phyloP scores from a whole-genome alignment of 345 rosid genomes.

The Citropsis articulata region DNA sequence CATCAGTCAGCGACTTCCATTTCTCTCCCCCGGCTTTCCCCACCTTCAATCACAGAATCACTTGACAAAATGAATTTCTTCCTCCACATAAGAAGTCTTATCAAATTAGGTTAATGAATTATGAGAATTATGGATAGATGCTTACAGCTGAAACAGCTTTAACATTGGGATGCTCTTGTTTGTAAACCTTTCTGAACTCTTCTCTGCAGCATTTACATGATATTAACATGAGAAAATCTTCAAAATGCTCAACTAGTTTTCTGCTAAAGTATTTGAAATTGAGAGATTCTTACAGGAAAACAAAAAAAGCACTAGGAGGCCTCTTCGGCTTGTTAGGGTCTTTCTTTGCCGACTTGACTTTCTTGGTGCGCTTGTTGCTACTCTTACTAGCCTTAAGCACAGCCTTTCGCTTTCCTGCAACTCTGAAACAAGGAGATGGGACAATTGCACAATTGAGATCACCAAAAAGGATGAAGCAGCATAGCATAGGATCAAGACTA shows the following conservation, averaged over 20 bases:
- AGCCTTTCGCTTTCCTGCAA: constrained; percentile 59
- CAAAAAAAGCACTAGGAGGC: constrained; percentile 76
- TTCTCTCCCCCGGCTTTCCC: constrained; percentile 58
- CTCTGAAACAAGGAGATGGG: constrained; percentile 29
- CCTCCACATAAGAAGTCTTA: background rate
- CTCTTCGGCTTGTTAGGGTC: constrained; percentile 76
- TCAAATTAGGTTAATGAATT: background rate
- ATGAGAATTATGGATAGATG: background rate
- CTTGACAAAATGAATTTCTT: constrained; percentile 6
- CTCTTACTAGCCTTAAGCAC: constrained; percentile 33
- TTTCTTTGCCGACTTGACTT: constrained; percentile 42
- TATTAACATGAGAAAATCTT: background rate
- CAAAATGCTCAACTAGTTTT: background rate
- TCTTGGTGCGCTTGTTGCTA: constrained; percentile 32
- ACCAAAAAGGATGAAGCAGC: background rate
- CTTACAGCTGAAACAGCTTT: constrained; percentile 54
- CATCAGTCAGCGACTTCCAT: constrained; percentile 48
- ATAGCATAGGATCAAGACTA: background rate
- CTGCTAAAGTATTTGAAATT: background rate
- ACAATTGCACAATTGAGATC: background rate
- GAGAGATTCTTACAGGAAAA: constrained; percentile 49
- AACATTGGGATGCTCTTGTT: constrained; percentile 47
- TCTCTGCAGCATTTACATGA: constrained; percentile 32
- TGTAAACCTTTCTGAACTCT: constrained; percentile 47
- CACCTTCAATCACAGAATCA: constrained; percentile 35